phyloP scores from a whole-genome alignment of 1,284 basidiomycete species.

The Pseudozyma hubeiensis region DNA sequence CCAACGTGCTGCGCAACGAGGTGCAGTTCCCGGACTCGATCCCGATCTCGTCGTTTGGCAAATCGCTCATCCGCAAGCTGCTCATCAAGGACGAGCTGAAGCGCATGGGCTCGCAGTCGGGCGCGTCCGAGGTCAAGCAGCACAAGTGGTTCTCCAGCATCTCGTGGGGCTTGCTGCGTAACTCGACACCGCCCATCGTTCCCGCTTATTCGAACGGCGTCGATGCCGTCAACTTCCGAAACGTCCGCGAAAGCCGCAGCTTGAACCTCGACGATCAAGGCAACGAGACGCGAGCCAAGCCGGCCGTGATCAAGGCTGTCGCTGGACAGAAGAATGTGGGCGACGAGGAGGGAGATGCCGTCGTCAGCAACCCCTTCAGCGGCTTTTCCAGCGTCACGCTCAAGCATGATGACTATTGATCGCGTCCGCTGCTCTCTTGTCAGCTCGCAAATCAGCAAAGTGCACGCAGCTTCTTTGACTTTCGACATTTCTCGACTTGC shows the following conservation, averaged over 20 bases:
- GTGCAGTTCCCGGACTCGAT: slow-evolving; percentile 88
- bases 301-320: slow-evolving; percentile 54
- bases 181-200: slow-evolving; percentile 92
- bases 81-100: slow-evolving; percentile 93
- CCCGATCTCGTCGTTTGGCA: slow-evolving; percentile 81
- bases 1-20: slow-evolving; percentile 89
- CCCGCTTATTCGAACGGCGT: slow-evolving; percentile 82
- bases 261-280: slow-evolving; percentile 80
- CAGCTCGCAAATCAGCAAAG: not conserved
- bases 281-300: slow-evolving; percentile 71
- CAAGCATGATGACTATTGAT: slow-evolving; percentile 56
- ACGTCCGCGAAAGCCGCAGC: slow-evolving; percentile 87
- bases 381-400: slow-evolving; percentile 62
- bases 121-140: slow-evolving; percentile 97
- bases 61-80: slow-evolving; percentile 86
- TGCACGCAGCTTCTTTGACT: not conserved
- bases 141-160: slow-evolving; percentile 98
- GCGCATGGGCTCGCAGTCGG: slow-evolving; percentile 88
- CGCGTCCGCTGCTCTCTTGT: not conserved
- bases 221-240: slow-evolving; percentile 90
- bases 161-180: slow-evolving; percentile 94
- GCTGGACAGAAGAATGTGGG: slow-evolving; percentile 61
- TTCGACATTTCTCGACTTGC: not conserved
- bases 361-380: slow-evolving; percentile 61
- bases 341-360: slow-evolving; percentile 66